Evolutionary conservation across 2,329 filamentous ascomycete genomes (phyloP), one percentile per base, ranked within the genome.

Genomic region (Cladosporium sphaerospermum): DNA sequence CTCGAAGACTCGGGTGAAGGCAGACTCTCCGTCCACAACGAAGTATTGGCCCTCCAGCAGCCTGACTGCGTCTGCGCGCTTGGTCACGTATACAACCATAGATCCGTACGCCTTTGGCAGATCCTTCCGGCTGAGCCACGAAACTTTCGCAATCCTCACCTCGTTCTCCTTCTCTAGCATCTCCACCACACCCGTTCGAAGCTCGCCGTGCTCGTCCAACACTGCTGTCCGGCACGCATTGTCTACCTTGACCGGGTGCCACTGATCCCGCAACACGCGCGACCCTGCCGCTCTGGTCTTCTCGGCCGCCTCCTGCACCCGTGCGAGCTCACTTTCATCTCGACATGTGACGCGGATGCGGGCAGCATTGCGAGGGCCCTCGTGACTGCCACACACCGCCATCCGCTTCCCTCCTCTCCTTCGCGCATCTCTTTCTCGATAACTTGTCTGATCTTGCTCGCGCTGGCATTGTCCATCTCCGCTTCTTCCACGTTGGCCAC

Each of bases 141-240:
- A 31, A 1, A 55, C 14, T n/a, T 48, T 48, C 10, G 53, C 41
- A 14, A 47, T 53, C 14, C 37, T 53, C 3, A 48, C 49, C 31
- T 53, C 49, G 13, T 55, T 55, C 42, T 55, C 49, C 31, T 53
- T 45, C 28, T 53, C 49, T 6, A 42, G 43, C 42, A 53, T 48
- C 48, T 53, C 39, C 2, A 39, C 14, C 0, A 37, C 36, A 8
- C 18, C 43, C 8, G n/a, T 4, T 10, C 36, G 48, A 5, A 55
- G 16, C 9, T 51, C 46, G 9, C 49, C 49, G 28, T 4, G 2
- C 19, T 33, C 42, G 31, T 23, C 37, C n/a, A 55, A 9, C 8
- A 53, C 28, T 18, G 48, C 49, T 34, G 42, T 48, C 2, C 53
- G 42, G 36, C 46, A 42, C 4, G 49, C 49, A 14, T 55, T 52